Evolutionary conservation across 2,329 filamentous ascomycete genomes (phyloP).

Genomic region (Pseudonectria buxi): DNA sequence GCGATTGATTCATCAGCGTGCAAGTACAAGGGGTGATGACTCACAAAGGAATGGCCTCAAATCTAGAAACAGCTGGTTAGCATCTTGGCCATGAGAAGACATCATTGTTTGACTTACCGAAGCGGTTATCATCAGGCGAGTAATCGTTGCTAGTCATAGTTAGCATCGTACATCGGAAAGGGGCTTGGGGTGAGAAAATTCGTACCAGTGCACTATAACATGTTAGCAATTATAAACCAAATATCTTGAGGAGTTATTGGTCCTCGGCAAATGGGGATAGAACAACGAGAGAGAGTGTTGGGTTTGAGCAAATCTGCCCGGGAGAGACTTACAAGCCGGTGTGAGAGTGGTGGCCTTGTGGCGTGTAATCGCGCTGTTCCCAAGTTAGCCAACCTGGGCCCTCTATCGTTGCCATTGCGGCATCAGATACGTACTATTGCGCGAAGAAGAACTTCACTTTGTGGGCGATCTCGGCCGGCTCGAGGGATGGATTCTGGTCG

Average conservation of each 20-base stretch:
- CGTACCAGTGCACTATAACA: slow-evolving; percentile 1
- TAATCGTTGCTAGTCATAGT: slow-evolving; percentile 7
- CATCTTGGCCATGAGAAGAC: slow-evolving; percentile 1
- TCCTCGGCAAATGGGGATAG: too few species aligned
- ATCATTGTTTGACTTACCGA: slow-evolving; percentile 7
- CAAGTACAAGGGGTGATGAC: slow-evolving; percentile 9
- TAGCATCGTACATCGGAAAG: background rate
- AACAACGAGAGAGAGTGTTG: too few species aligned
- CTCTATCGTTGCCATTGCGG: background rate
- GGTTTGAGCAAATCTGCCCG: too few species aligned
- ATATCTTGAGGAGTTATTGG: too few species aligned
- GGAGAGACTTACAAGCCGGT: background rate
- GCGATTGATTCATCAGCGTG: background rate
- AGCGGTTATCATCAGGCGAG: slow-evolving; percentile 22
- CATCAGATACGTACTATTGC: slow-evolving; percentile 36
- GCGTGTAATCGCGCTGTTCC: slow-evolving; percentile 3
- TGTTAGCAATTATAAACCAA: too few species aligned
- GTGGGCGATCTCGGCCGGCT: slow-evolving; percentile 30
- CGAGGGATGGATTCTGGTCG: slow-evolving; percentile 18
- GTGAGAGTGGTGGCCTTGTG: slow-evolving; percentile 4
- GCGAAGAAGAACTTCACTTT: slow-evolving; percentile 29
- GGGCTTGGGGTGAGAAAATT: background rate
- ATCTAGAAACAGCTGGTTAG: slow-evolving; percentile 4
- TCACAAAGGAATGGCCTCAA: slow-evolving; percentile 15
- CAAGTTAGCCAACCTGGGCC: background rate